phyloP scores from a whole-genome alignment of 2,329 filamentous ascomycete species.

The Penicillium glabrum region DNA sequence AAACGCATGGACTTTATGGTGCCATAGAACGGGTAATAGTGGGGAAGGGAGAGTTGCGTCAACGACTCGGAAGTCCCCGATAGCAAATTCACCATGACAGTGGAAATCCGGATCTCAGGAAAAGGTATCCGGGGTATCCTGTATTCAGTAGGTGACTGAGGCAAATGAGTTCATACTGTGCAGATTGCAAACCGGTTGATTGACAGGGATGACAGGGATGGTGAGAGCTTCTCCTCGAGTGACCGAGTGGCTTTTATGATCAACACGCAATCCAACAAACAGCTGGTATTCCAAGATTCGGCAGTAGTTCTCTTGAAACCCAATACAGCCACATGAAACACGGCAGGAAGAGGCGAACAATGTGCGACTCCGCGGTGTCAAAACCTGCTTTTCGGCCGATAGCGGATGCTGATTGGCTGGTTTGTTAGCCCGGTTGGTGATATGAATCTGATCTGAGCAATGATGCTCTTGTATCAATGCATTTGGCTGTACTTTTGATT shows the following conservation, averaged over 20 bases:
- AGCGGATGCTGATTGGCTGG: slow-evolving; percentile 20
- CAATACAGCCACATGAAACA: background rate
- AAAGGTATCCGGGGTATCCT: background rate
- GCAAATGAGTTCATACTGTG: background rate
- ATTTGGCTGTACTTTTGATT: background rate
- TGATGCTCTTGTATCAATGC: background rate
- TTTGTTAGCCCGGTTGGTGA: slow-evolving; percentile 15
- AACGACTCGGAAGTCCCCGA: background rate
- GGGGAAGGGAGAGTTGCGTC: background rate
- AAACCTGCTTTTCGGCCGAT: slow-evolving; percentile 23
- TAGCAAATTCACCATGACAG: background rate
- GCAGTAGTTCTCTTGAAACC: background rate
- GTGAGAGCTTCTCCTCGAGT: background rate
- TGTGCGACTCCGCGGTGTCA: slow-evolving; percentile 4
- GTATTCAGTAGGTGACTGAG: background rate
- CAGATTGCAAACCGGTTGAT: background rate
- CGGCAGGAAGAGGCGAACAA: slow-evolving; percentile 4
- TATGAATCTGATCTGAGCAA: slow-evolving; percentile 1
- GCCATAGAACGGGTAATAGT: background rate
- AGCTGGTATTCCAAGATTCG: background rate
- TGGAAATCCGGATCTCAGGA: background rate
- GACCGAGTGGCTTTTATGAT: too few relatives aligned
- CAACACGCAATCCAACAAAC: background rate
- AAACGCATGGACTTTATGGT: background rate
- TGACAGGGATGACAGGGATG: background rate